Evolutionary conservation across 345 rosid species (phyloP).

Genomic region (Citrus medica): DNA sequence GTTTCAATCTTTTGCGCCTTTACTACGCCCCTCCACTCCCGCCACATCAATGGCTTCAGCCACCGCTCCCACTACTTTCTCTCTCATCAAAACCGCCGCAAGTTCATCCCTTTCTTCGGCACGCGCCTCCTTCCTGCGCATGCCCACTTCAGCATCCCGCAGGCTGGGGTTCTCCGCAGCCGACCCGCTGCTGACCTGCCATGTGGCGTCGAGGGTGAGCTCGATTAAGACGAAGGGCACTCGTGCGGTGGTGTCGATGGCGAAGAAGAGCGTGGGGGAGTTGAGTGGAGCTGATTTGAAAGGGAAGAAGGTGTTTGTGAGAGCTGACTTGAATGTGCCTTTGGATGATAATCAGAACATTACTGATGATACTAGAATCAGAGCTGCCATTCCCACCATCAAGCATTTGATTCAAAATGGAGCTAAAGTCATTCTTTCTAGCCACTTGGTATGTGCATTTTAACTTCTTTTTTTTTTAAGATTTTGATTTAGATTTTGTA

Average conservation of each 20-base stretch:
- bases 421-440: slow-evolving; percentile 93
- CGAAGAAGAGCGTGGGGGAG: slow-evolving; percentile 93
- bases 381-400: slow-evolving; percentile 97
- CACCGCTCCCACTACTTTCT: slow-evolving; percentile 59
- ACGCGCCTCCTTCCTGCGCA: slow-evolving; percentile 42
- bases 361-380: slow-evolving; percentile 90
- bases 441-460: slow-evolving; percentile 65
- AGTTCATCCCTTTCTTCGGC: slow-evolving; percentile 33
- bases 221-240: slow-evolving; percentile 33
- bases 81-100: slow-evolving; percentile 49
- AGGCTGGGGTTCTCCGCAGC: slow-evolving; percentile 63
- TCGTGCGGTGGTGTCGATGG: slow-evolving; percentile 60
- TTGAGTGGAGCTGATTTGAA: slow-evolving; percentile 74
- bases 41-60: slow-evolving; percentile 50
- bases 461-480: background rate
- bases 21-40: background rate
- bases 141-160: slow-evolving; percentile 26
- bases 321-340: slow-evolving; percentile 95
- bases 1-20: background rate
- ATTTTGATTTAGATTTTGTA: background rate
- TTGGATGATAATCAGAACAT: slow-evolving; percentile 86
- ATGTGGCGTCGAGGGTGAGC: slow-evolving; percentile 45
- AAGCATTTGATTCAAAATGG: slow-evolving; percentile 85
- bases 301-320: slow-evolving; percentile 91
- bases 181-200: slow-evolving; percentile 46